Base-by-base conservation (phyloP, 345 rosid species). In the Salix koriyanagi region DNA sequence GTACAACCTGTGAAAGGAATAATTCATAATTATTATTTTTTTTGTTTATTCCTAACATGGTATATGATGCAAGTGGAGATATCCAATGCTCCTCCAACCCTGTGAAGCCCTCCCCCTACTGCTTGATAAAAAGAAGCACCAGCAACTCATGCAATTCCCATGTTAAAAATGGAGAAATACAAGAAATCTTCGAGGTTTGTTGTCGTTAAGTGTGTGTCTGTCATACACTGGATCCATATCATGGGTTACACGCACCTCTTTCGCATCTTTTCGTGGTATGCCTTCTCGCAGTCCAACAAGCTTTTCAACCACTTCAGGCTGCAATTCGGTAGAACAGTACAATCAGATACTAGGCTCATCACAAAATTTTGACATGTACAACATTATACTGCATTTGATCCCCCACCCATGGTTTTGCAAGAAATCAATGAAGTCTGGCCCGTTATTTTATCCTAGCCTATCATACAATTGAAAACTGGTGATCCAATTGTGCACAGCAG, bases 291-390 rank as follows among this genome's bases (percentile, higher is more conserved):
- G 77, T 81, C 86, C 89, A 37, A 96, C 99, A 85, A 96, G 97
- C 89, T 91, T 96, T 89, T 96, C 99, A 50, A 96, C 99, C 9
- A 96, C 98, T 70, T 94, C 99, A 19, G 91, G 92, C 99, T 96
- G 94, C 68, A 73, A 78, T 79, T 65, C 3, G 21, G 21, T 39
- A 78, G 65, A 19, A 28, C 42, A 14, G 25, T 52, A 12, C 12
- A 76, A 21, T 26, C n/a, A 64, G n/a, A 74, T n/a, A 74, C 60
- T 0, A n/a, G 68, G 42, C 28, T 42, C 5, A 74, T 5, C 52
- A 16, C n/a, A 77, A 36, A 68, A 67, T 13, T 68, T 74, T 25
- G n/a, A 34, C 23, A 71, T 12, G 5, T 6, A 48, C 2, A n/a
- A n/a, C 25, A 28, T 41, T 41, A 28, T 7, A 42, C 13, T 52